Conservation (phyloP, 129 eudicot species). For the Glebionis coronaria region DNA sequence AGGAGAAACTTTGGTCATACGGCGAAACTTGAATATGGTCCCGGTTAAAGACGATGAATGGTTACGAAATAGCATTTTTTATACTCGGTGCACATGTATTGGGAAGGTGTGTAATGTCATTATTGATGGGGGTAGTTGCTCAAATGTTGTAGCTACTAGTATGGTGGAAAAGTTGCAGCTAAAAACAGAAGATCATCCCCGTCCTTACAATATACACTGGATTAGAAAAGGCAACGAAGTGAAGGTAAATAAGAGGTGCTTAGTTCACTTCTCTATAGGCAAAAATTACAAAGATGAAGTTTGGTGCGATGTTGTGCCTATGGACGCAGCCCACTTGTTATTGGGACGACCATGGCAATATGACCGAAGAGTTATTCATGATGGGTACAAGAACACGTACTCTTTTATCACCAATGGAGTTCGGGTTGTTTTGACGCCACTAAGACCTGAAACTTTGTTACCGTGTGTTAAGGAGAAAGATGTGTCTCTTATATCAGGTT, state of each 20-base stretch:
- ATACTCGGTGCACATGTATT: background rate
- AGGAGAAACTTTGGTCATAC: too few species aligned
- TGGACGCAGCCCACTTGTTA: background rate
- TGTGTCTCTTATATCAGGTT: background rate
- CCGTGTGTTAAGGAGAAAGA: background rate
- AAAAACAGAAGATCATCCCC: background rate
- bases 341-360: constrained; percentile 1
- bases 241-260: background rate
- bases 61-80: background rate
- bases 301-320: constrained; percentile 1
- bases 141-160: background rate
- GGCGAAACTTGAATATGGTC: too few species aligned
- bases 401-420: background rate
- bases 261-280: background rate
- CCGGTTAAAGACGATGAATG: constrained; percentile 2
- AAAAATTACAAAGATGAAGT: background rate
- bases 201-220: background rate
- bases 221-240: background rate
- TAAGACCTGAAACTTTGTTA: background rate
- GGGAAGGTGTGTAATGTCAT: constrained; percentile 12
- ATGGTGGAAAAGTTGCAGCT: background rate
- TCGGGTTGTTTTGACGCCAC: background rate
- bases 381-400: background rate
- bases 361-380: constrained; percentile 1
- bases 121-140: background rate